Conservation (phyloP, 345 rosid genomes). For the Ricinus communis region DNA sequence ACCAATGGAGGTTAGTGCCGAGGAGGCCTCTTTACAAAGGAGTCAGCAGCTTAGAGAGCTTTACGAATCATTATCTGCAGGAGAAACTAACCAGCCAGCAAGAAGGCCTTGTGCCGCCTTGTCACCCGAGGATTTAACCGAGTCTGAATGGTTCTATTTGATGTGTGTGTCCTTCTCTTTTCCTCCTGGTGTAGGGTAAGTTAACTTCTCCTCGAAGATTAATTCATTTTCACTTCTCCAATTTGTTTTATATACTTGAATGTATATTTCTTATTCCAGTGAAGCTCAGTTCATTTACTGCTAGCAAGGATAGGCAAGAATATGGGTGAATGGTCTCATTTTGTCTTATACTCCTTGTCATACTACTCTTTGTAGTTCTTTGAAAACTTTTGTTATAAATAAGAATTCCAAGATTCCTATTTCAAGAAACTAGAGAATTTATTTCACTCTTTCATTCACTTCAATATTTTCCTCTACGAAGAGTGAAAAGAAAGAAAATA, state of each 20-base stretch:
- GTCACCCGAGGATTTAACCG: conserved; percentile 95
- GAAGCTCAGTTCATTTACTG: conserved; percentile 23
- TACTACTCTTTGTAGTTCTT: not conserved
- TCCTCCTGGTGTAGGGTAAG: conserved; percentile 80
- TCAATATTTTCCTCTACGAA: too few relatives aligned
- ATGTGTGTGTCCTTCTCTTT: conserved; percentile 98
- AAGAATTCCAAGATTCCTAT: conserved; percentile 16
- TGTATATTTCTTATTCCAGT: conserved; percentile 21
- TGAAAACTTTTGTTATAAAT: not conserved
- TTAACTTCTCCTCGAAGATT: not conserved
- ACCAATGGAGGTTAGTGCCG: conserved; percentile 82
- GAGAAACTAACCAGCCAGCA: conserved; percentile 68
- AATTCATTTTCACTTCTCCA: not conserved
- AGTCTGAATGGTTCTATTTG: conserved; percentile 94
- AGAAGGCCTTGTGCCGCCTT: conserved; percentile 76
- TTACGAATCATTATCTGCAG: conserved; percentile 73
- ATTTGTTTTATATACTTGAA: conserved; percentile 17
- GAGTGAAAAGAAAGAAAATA: too few relatives aligned
- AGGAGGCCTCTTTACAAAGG: conserved; percentile 87
- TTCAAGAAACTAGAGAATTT: conserved; percentile 18
- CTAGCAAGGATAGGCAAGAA: conserved; percentile 17
- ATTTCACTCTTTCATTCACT: too few relatives aligned
- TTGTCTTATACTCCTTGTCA: conserved; percentile 22
- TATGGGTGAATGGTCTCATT: conserved; percentile 15
- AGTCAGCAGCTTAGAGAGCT: conserved; percentile 97